Evolutionary conservation across 2,329 filamentous ascomycete species (phyloP).

Genomic region (Colletotrichum ledebouriae): DNA sequence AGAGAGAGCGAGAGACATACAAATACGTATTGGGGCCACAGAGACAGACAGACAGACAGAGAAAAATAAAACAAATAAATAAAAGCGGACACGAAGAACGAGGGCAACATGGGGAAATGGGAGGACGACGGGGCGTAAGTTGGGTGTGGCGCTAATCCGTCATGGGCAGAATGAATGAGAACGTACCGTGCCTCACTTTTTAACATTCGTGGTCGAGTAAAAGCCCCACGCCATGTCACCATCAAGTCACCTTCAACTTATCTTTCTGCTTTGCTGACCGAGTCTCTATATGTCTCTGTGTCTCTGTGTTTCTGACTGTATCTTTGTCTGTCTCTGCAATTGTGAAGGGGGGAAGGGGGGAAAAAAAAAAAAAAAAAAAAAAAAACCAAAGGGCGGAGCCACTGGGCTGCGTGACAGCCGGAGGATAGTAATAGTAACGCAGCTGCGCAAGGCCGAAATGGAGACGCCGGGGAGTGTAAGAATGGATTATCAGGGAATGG

Average conservation of each 20-base stretch:
- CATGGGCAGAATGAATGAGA: slow-evolving; percentile 5
- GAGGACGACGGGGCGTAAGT: slow-evolving; percentile 29
- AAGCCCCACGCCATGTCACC: slow-evolving; percentile 18
- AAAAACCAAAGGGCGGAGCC: slow-evolving; percentile 9
- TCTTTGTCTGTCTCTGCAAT: neutral
- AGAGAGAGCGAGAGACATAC: neutral
- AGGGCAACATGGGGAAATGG: slow-evolving; percentile 36
- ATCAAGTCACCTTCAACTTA: slow-evolving; percentile 21
- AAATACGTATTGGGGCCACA: neutral
- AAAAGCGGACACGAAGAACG: slow-evolving; percentile 27
- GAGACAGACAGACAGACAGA: slow-evolving; percentile 14
- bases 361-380: neutral
- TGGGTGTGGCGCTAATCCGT: slow-evolving; percentile 24
- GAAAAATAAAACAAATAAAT: slow-evolving; percentile 4
- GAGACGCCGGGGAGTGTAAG: slow-evolving; percentile 31
- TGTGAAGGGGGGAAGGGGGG: no score
- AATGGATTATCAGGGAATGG: slow-evolving; percentile 23
- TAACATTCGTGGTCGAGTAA: neutral
- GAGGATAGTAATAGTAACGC: slow-evolving; percentile 12
- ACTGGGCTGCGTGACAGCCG: slow-evolving; percentile 15
- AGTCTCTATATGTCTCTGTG: neutral
- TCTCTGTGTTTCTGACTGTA: neutral
- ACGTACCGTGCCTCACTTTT: slow-evolving; percentile 3
- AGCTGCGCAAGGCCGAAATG: slow-evolving; percentile 35
- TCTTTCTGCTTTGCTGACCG: neutral